Percentiles rank a stretch among this genome's conserved stretches.
Conservation (phyloP, 176 grass and related monocot species). For the Rhynchospora breviuscula region DNA sequence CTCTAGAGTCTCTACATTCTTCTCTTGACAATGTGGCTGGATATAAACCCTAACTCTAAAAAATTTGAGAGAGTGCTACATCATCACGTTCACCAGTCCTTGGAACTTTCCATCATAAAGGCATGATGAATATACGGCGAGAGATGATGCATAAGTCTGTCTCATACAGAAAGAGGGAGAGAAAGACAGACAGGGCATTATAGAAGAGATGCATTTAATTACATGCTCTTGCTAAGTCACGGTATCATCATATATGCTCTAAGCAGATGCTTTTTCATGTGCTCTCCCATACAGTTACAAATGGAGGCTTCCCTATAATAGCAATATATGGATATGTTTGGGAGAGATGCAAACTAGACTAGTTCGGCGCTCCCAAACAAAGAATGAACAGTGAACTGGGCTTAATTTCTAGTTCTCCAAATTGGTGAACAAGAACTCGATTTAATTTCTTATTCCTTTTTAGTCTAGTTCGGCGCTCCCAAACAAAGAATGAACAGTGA, state of each 20-base stretch:
- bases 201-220: too few relatives aligned
- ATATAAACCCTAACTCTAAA: slow-evolving; percentile 7
- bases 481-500: too few relatives aligned
- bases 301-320: neutral
- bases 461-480: too few relatives aligned
- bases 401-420: too few relatives aligned
- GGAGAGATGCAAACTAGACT: too few relatives aligned
- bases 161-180: neutral
- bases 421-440: too few relatives aligned
- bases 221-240: neutral
- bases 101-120: neutral
- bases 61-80: neutral
- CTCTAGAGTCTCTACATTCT: neutral
- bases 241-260: neutral
- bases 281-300: neutral
- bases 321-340: too few relatives aligned
- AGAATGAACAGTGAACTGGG: too few relatives aligned
- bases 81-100: neutral
- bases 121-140: neutral
- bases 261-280: neutral
- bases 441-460: too few relatives aligned
- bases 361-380: too few relatives aligned
- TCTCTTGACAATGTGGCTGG: neutral
- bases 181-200: too few relatives aligned
- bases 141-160: neutral